Conservation (phyloP, 177 flowering plant genomes). For the Telopea speciosissima region DNA sequence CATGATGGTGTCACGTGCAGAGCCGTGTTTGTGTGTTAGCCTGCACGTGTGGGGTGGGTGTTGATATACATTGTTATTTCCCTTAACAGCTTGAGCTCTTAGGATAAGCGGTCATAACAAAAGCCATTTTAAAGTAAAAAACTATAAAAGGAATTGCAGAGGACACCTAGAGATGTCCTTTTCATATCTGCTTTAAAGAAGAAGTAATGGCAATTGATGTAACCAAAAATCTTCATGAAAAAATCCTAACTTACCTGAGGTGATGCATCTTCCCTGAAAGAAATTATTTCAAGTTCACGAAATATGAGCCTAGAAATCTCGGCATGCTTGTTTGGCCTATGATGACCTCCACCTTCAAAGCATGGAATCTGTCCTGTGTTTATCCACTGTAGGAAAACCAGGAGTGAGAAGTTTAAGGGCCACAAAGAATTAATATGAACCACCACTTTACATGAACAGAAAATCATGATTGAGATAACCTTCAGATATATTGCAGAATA, state of each 20-base stretch:
- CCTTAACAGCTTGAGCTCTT: too few relatives aligned
- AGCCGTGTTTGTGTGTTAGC: too few relatives aligned
- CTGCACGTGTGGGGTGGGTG: too few relatives aligned
- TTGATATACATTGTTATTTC: too few relatives aligned
- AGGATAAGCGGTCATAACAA: too few relatives aligned
- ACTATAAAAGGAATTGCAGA: too few relatives aligned
- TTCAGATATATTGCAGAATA: conserved; percentile 82
- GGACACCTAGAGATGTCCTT: too few relatives aligned
- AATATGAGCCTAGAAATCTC: conserved; percentile 92
- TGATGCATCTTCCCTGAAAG: conserved; percentile 49
- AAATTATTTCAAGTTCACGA: conserved; percentile 73
- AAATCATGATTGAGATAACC: conserved; percentile 31
- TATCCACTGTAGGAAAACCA: conserved; percentile 70
- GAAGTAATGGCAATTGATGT: too few relatives aligned
- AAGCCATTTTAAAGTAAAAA: too few relatives aligned
- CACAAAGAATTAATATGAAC: not conserved
- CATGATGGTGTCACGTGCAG: too few relatives aligned
- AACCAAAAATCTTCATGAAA: not conserved
- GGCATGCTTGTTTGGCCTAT: conserved; percentile 93
- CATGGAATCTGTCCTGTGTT: conserved; percentile 98
- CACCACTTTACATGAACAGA: not conserved
- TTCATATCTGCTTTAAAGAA: not conserved
- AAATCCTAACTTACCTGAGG: conserved; percentile 44
- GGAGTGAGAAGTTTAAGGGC: not conserved
- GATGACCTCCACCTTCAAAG: conserved; percentile 97